Evolutionary conservation across 2,329 filamentous ascomycete species (phyloP).

Genomic region (Macroventuria anomochaeta): DNA sequence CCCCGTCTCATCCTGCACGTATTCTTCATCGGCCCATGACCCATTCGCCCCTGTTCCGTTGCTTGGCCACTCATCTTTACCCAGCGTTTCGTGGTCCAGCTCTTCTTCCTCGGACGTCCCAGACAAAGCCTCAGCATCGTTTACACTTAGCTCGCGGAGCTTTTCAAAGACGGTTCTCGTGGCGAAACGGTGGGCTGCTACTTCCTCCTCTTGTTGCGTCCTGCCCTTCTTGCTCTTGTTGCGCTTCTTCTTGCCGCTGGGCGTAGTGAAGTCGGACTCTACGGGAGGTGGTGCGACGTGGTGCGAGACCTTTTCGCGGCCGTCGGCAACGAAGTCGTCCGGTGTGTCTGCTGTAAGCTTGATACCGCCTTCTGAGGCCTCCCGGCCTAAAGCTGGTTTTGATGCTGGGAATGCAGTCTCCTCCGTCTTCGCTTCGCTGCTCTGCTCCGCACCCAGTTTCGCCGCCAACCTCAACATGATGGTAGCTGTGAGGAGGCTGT

Average conservation of each 20-base stretch:
- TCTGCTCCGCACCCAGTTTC: conserved; percentile 53
- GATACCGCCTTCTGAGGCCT: conserved; percentile 17
- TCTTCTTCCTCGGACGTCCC: conserved; percentile 18
- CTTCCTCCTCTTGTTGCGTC: not conserved
- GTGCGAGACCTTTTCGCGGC: conserved; percentile 23
- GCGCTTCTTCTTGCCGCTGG: conserved; percentile 17
- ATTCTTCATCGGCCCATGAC: conserved; percentile 31
- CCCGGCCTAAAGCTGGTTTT: not conserved
- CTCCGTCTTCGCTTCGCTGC: not conserved
- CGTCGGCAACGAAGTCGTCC: conserved; percentile 21
- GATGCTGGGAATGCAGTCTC: not conserved
- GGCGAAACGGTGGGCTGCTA: conserved; percentile 23
- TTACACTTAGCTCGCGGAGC: not conserved
- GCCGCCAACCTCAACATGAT: conserved; percentile 63
- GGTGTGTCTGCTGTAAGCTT: not conserved
- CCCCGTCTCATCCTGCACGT: conserved; percentile 24
- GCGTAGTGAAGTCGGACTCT: not conserved
- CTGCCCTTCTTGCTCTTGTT: conserved; percentile 21
- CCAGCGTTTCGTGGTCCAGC: not conserved
- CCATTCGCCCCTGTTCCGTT: not conserved
- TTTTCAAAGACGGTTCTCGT: conserved; percentile 39
- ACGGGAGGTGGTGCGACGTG: conserved; percentile 25
- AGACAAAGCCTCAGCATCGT: not conserved
- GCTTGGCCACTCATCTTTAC: not conserved
- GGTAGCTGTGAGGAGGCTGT: conserved; percentile 66